Conservation (phyloP, 2,329 filamentous ascomycete species). For the Pochonia chlamydosporia region DNA sequence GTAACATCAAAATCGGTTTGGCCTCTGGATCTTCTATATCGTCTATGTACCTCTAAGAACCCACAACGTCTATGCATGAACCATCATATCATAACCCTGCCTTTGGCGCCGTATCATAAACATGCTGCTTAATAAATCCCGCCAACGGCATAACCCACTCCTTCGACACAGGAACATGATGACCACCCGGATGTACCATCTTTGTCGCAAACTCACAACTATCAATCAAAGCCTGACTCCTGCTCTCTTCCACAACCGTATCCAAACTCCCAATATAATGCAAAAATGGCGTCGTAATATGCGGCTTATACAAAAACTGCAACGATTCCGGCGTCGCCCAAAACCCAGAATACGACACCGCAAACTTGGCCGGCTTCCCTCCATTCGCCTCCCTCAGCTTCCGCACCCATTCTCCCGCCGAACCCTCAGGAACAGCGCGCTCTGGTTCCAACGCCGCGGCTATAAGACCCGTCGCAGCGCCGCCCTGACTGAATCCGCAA, state of each 20-base stretch:
- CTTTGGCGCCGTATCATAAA: conserved; percentile 19
- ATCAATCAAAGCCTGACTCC: conserved; percentile 63
- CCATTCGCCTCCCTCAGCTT: conserved; percentile 44
- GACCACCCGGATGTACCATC: conserved; percentile 76
- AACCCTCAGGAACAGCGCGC: conserved; percentile 20
- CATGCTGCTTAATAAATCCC: conserved; percentile 55
- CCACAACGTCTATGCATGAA: not conserved
- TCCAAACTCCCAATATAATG: conserved; percentile 82
- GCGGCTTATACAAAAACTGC: conserved; percentile 61
- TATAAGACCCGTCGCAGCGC: conserved; percentile 64
- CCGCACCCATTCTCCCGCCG: conserved; percentile 34
- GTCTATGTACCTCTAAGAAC: conserved; percentile 8
- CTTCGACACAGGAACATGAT: conserved; percentile 80
- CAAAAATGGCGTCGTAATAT: conserved; percentile 69
- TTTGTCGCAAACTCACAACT: conserved; percentile 50
- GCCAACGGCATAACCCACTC: conserved; percentile 74
- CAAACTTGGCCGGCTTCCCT: conserved; percentile 55
- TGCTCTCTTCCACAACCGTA: conserved; percentile 76
- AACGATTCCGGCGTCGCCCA: conserved; percentile 57
- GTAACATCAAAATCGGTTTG: conserved; percentile 20
- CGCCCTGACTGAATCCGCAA: conserved; percentile 79
- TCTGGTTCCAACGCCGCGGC: conserved; percentile 61
- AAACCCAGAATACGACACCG: conserved; percentile 74
- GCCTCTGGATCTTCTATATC: conserved; percentile 10
- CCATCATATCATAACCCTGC: conserved; percentile 16